Evolutionary conservation across 257 asterid genomes (phyloP).

Genomic region (Solanum raphanifolium): DNA sequence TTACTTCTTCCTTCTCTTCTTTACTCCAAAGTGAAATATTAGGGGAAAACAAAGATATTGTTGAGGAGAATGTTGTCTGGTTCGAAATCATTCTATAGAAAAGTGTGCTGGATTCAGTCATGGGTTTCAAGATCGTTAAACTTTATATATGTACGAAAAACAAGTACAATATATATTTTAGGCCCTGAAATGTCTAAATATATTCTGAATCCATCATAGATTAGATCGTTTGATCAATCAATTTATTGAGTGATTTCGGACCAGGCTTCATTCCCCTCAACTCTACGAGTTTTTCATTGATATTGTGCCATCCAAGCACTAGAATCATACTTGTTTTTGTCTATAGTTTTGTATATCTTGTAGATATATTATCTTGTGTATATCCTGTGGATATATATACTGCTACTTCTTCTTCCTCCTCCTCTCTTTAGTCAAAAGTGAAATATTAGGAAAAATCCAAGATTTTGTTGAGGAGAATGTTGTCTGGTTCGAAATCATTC

Average conservation of each 20-base stretch:
- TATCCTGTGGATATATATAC: too few relatives aligned
- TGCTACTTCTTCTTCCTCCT: neutral
- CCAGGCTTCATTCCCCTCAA: slow-evolving; percentile 22
- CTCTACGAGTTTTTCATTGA: neutral
- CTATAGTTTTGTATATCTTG: neutral
- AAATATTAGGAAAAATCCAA: neutral
- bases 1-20: neutral
- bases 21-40: neutral
- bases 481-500: slow-evolving; percentile 39
- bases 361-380: neutral
- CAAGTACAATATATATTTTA: neutral
- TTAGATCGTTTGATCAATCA: neutral
- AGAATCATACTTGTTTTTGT: too few relatives aligned
- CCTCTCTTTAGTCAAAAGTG: neutral
- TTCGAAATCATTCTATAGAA: slow-evolving; percentile 25
- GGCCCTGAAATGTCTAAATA: neutral
- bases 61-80: slow-evolving; percentile 51
- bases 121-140: neutral
- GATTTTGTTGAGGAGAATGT: slow-evolving; percentile 39
- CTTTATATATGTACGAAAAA: neutral
- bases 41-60: slow-evolving; percentile 1
- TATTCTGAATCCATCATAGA: neutral
- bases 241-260: neutral
- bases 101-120: neutral
- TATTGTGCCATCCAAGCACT: too few relatives aligned